Evolutionary conservation across 495 filamentous ascomycete genomes (phyloP), one percentile per base, ranked within the genome.

Genomic region (Letharia columbiana): DNA sequence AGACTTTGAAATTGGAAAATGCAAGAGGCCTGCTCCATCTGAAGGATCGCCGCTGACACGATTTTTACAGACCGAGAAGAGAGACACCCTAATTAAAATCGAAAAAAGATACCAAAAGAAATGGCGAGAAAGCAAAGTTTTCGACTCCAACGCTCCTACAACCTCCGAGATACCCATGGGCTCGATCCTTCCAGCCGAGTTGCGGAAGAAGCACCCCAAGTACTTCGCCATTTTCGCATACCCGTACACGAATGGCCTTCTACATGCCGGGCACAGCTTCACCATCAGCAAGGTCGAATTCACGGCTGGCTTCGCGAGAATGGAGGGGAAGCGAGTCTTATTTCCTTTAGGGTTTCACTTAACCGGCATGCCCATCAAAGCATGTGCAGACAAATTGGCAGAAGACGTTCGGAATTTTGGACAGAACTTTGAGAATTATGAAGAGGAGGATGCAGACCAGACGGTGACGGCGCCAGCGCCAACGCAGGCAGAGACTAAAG

Each of bases 351-450:
- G 94, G 18, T 98, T 89, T 77, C 94, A 98, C 79, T 95, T 91
- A 77, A 97, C 95, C 1, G 94, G 94, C 73, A 93, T 98, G 86
- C 92, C 94, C 7, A 98, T 98, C 79, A 97, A 96, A 76, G 92
- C 94, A 7, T 96, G 90, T 73, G 93, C 94, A 37, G 94, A 98
- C 77, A 98, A 97, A 78, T 86, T 98, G 45, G 81, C 82, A 58
- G 87, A 93, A 63, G 95, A 98, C 73, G 84, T 96, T 20, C 84
- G 90, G 77, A 81, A 90, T 78, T 98, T 98, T 74, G 95, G 94
- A 33, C 77, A 87, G 73, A 84, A 90, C 71, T 98, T 98, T 70
- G 89, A 93, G 75, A 76, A 82, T 18, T 92, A 89, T 73, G 75
- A 84, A 57, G 86, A 85, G 63, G 84, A 84, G 64, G 80, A 81